Percentiles rank a stretch among this genome's conserved stretches.
phyloP scores from a whole-genome alignment of 73 alveolate species.

The Paraurostyla sp. region DNA sequence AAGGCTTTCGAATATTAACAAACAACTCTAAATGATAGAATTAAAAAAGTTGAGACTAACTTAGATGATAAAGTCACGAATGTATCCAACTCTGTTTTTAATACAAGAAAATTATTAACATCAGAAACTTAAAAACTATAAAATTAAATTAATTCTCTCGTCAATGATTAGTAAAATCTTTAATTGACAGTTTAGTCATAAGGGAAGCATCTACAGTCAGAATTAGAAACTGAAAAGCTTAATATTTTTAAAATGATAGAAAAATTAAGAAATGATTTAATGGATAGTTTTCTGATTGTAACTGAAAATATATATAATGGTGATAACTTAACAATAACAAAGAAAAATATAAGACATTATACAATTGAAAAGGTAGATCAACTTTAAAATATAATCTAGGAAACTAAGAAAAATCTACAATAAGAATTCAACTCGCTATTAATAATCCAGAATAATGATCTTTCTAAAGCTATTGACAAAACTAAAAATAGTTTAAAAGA shows the following conservation, averaged over 20 bases:
- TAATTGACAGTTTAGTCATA: background rate
- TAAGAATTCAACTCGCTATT: background rate
- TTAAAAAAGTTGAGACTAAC: background rate
- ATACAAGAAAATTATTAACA: background rate
- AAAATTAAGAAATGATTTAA: background rate
- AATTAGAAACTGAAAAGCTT: background rate
- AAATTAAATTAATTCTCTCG: background rate
- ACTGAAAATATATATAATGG: constrained; percentile 23
- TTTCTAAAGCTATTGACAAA: background rate
- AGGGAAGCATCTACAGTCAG: background rate
- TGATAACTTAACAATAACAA: background rate
- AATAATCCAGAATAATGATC: background rate
- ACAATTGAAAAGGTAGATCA: background rate
- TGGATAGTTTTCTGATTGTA: constrained; percentile 24
- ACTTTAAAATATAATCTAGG: background rate
- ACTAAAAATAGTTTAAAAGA: background rate
- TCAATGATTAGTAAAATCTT: background rate
- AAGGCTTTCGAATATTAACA: background rate
- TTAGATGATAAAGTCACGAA: background rate
- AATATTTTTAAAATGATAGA: background rate
- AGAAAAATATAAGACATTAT: constrained; percentile 32
- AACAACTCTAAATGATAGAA: constrained; percentile 18
- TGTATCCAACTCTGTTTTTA: too few species aligned
- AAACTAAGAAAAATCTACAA: background rate
- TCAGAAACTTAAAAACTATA: background rate